phyloP scores from a whole-genome alignment of 306 rosid species.

The Vigna radiata region DNA sequence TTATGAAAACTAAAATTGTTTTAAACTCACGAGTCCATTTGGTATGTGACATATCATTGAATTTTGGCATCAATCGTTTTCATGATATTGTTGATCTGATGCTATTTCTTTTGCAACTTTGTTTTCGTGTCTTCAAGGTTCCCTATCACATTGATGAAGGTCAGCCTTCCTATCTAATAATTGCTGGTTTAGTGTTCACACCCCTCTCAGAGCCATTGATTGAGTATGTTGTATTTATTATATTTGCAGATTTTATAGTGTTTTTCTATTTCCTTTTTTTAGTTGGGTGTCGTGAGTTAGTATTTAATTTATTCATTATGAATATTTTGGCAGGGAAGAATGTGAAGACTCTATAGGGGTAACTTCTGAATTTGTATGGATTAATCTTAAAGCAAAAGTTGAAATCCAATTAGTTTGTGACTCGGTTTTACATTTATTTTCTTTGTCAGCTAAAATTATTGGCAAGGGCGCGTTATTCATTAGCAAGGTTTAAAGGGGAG shows the following conservation, averaged over 20 bases:
- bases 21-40: slow-evolving; percentile 89
- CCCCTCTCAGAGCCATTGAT: slow-evolving; percentile 96
- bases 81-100: slow-evolving; percentile 44
- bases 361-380: slow-evolving; percentile 44
- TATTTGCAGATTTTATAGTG: slow-evolving; percentile 19
- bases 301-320: slow-evolving; percentile 36
- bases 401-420: slow-evolving; percentile 28
- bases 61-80: slow-evolving; percentile 35
- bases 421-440: slow-evolving; percentile 29
- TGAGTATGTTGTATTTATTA: slow-evolving; percentile 65
- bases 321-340: slow-evolving; percentile 77
- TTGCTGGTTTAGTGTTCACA: slow-evolving; percentile 96
- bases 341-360: slow-evolving; percentile 92
- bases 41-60: slow-evolving; percentile 65
- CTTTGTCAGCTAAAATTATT: slow-evolving; percentile 74
- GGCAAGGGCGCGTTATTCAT: slow-evolving; percentile 91
- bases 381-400: slow-evolving; percentile 28
- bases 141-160: slow-evolving; percentile 88
- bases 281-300: slow-evolving; percentile 25
- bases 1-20: slow-evolving; percentile 65
- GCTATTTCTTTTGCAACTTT: slow-evolving; percentile 40
- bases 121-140: slow-evolving; percentile 61
- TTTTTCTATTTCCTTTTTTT: neutral
- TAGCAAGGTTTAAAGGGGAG: slow-evolving; percentile 87
- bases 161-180: slow-evolving; percentile 92